These are phyloP conservation scores for Alopecurus myosuroides DNA, from an alignment of 176 grass and related monocot species.

Conservation along the genomic window DNA sequence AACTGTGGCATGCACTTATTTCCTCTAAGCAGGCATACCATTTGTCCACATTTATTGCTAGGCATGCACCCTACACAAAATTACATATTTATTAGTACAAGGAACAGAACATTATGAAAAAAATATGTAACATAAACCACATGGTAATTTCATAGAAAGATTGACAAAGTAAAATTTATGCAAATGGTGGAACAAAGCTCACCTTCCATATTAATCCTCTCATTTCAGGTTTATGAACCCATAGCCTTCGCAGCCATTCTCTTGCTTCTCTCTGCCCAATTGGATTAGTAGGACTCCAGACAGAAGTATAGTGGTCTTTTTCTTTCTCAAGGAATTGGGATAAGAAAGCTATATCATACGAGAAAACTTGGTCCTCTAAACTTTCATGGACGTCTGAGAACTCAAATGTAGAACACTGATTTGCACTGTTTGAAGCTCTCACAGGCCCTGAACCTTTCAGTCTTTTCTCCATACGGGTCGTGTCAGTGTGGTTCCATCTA, in stretches of 20 bases:
- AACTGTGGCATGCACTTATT: constrained; percentile 62
- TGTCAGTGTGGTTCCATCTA: constrained; percentile 54
- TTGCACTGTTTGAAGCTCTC: constrained; percentile 23
- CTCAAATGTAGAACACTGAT: constrained; percentile 37
- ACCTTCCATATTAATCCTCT: constrained; percentile 94
- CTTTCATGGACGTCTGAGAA: constrained; percentile 34
- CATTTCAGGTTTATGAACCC: constrained; percentile 78
- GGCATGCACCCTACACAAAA: constrained; percentile 72
- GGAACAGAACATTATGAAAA: constrained; percentile 7
- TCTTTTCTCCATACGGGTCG: constrained; percentile 57
- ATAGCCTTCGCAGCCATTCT: constrained; percentile 89
- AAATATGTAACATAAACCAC: neutral
- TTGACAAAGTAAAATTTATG: neutral
- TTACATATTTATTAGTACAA: constrained; percentile 11
- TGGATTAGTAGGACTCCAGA: constrained; percentile 85
- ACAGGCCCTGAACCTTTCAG: constrained; percentile 43
- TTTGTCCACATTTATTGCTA: constrained; percentile 78
- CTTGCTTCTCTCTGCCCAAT: constrained; percentile 94
- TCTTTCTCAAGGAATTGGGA: constrained; percentile 87
- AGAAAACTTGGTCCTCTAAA: constrained; percentile 47
- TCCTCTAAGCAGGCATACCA: constrained; percentile 78
- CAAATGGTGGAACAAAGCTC: constrained; percentile 1
- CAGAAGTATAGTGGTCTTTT: constrained; percentile 78
- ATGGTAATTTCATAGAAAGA: constrained; percentile 16
- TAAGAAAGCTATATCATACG: constrained; percentile 83